These are phyloP conservation scores for Alternaria gansuensis DNA, from an alignment of 2,329 filamentous ascomycete species.

Conservation along the genomic window DNA sequence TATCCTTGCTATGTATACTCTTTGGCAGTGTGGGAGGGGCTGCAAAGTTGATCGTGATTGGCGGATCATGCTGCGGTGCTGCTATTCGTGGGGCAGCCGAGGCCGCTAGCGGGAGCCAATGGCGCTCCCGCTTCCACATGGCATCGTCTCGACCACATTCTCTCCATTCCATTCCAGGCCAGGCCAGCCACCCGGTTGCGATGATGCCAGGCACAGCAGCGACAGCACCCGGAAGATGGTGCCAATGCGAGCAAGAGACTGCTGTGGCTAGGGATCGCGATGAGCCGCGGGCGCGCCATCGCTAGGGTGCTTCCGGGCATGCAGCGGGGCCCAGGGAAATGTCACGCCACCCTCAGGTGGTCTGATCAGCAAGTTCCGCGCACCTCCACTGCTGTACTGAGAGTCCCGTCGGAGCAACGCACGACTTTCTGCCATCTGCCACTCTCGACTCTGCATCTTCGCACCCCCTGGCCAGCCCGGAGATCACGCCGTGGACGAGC, in stretches of 20 bases:
- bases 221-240: not conserved
- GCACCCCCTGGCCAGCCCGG: conserved; percentile 18
- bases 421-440: conserved; percentile 14
- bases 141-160: not conserved
- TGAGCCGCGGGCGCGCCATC: conserved; percentile 7
- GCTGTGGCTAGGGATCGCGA: not conserved
- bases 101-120: conserved; percentile 18
- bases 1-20: not conserved
- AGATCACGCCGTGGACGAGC: conserved; percentile 11
- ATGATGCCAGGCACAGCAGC: not conserved
- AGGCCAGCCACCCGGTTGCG: not conserved
- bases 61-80: not conserved
- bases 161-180: conserved; percentile 7
- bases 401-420: conserved; percentile 28
- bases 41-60: not conserved
- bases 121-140: conserved; percentile 11
- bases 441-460: conserved; percentile 23
- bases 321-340: conserved; percentile 30
- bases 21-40: not conserved
- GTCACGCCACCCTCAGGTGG: conserved; percentile 49
- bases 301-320: conserved; percentile 20
- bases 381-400: conserved; percentile 22
- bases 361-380: conserved; percentile 38
- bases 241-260: conserved; percentile 6
- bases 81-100: conserved; percentile 10